Base-by-base conservation (phyloP, 1,284 basidiomycete species). In the Vanrija sp. region DNA sequence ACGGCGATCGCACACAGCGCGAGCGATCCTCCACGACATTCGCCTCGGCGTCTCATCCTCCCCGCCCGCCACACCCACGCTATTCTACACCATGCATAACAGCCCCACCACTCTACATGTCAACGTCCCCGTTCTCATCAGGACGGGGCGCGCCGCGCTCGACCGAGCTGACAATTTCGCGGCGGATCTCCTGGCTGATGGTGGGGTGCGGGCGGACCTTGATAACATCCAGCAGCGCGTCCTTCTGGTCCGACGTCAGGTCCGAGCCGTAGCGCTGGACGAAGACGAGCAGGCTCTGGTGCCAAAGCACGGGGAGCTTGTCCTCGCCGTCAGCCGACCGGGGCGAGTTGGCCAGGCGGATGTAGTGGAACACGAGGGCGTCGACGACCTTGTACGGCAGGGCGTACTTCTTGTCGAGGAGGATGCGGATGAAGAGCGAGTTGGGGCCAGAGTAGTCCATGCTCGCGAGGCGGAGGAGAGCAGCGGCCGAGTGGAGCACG, bases 301-400 rank as follows among this genome's bases (percentile, higher is more conserved):
- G 93, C 96, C 96, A 99, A 14, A 99, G 81, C 12, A 98, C 96
- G 7, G 96, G 96, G 55, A 96, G 81, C 73, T 86, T 86, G 56
- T 78, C 72, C 21, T 76, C 73, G 15, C 79, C 79, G 18, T 73
- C 71, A 60, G 87, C 85, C 2, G 83, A 78, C 73, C 88, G 88
- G 74, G 90, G 88, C n/a, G 87, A 87, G 73, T 93, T 92, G 6
- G 90, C 90, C 53, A 98, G 86, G 38, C 92, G 86, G 67, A 98
- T 89, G 74, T 94, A 99, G 79, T 99, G 96, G 81, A 96, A 97
- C 15, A 98, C 93, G 54, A 99, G 84, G 4, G 91, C 89, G 70
- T 99, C 96, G 55, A 99, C 86, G 23, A 97, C 95, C 79, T 98
- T 97, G 82, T 95, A 99, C 0, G 96, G 96, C 38, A 99, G 80